Evolutionary conservation across 768 basidiomycete genomes (phyloP).

Genomic region (Candolleomyces aberdarensis): DNA sequence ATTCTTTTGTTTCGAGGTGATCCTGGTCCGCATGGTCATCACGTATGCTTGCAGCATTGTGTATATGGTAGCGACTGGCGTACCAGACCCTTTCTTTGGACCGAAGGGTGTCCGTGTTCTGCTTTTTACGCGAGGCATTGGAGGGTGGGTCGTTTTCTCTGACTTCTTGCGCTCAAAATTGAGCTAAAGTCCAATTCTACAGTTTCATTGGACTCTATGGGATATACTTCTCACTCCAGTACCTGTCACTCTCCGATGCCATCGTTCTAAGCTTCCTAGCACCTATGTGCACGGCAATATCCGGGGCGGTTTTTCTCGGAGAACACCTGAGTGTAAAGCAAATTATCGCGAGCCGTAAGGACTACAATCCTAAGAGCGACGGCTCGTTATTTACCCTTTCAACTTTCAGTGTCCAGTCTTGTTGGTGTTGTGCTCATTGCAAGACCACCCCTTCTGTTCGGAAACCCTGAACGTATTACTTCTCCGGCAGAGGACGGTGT

Average conservation of each 20-base stretch:
- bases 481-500: slow-evolving; percentile 17
- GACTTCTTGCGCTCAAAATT: neutral
- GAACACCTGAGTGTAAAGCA: slow-evolving; percentile 58
- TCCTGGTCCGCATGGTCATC: slow-evolving; percentile 18
- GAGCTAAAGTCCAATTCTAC: neutral
- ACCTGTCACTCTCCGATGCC: slow-evolving; percentile 75
- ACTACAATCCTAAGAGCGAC: slow-evolving; percentile 9
- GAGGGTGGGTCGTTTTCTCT: slow-evolving; percentile 41
- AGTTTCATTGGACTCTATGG: slow-evolving; percentile 75
- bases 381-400: neutral
- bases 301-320: slow-evolving; percentile 60
- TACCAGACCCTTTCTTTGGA: slow-evolving; percentile 59
- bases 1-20: slow-evolving; percentile 2
- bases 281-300: slow-evolving; percentile 62
- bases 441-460: slow-evolving; percentile 73
- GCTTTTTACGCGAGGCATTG: slow-evolving; percentile 54
- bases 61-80: slow-evolving; percentile 29
- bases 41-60: slow-evolving; percentile 12
- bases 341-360: slow-evolving; percentile 43
- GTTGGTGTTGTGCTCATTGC: slow-evolving; percentile 80
- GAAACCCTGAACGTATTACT: slow-evolving; percentile 15
- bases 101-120: slow-evolving; percentile 65
- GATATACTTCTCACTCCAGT: slow-evolving; percentile 68
- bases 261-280: slow-evolving; percentile 73
- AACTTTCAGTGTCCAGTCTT: slow-evolving; percentile 53